phyloP scores from a whole-genome alignment of 2,329 filamentous ascomycete species.

The Davidsoniella virescens region DNA sequence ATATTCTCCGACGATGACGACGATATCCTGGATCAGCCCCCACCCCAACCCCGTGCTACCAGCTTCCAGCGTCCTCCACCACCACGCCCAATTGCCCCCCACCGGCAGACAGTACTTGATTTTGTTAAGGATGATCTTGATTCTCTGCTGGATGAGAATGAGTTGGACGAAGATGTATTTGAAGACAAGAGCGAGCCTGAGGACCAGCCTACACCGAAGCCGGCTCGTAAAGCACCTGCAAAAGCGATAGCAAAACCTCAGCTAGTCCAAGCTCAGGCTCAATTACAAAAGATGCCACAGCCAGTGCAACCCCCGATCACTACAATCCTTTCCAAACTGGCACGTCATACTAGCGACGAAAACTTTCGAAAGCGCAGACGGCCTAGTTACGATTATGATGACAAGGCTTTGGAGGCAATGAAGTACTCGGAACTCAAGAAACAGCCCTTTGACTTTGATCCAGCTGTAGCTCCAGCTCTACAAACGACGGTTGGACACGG shows the following conservation, averaged over 20 bases:
- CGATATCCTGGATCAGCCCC: conserved; percentile 1
- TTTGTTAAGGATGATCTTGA: conserved; percentile 9
- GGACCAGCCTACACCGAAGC: conserved; percentile 10
- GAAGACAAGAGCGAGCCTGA: conserved; percentile 2
- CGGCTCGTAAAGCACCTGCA: conserved; percentile 2
- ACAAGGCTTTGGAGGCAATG: conserved; percentile 38
- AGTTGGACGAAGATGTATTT: conserved; percentile 4
- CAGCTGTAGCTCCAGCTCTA: conserved; percentile 24
- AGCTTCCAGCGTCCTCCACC: conserved; percentile 1
- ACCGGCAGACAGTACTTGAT: conserved; percentile 9
- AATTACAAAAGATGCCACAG: neutral
- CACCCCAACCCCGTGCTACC: neutral
- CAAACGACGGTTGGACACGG: conserved; percentile 22
- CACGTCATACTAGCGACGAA: conserved; percentile 7
- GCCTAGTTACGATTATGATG: conserved; percentile 38
- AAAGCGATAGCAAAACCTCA: neutral
- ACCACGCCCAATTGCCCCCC: conserved; percentile 3
- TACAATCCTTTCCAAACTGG: conserved; percentile 5
- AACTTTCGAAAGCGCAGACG: conserved; percentile 25
- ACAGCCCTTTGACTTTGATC: conserved; percentile 42
- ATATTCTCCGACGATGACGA: conserved; percentile 8
- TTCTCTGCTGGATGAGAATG: conserved; percentile 10
- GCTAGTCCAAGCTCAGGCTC: conserved; percentile 5
- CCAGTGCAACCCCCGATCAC: neutral
- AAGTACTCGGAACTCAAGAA: conserved; percentile 31